Base-by-base conservation (phyloP, 306 rosid genomes). In the Vachellia pachyceras region DNA sequence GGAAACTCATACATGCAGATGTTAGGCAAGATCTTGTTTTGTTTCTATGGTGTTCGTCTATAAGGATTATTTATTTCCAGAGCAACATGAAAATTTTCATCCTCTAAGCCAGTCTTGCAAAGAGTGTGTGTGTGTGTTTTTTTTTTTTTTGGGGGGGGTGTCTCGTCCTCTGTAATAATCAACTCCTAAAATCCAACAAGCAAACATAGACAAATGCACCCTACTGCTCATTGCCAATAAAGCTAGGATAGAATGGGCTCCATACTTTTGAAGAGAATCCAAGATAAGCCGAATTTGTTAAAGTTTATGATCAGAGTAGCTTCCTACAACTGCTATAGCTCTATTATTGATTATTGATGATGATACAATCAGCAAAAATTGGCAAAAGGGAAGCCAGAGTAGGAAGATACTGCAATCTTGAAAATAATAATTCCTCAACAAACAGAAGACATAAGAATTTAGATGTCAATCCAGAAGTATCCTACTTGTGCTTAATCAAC, bases 401-500 rank as follows among this genome's bases (percentile, higher is more conserved):
- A 40, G 9, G 72, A 41, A 54, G 40, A 50, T 8, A 35, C 2
- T 7, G 29, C 44, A 39, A 20, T 25, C 52, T 55, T 75, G 8
- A 58, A 58, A 57, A n/a, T 22, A 55, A 75, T 22, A 9, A 73
- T 20, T 12, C 14, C 41, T 52, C 22, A 35, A 55, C 13, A 5
- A n/a, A 42, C 47, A 39, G 10, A n/a, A 75, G 57, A 35, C 7
- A 15, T 3, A 66, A 79, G 33, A 35, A 72, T 72, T 60, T 60
- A 57, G 71, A 57, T 65, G 49, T 60, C 69, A 79, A 50, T 76
- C 80, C 74, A 77, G 39, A 83, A 69, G 68, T 47, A 67, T 69
- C 72, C 72, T 18, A 69, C 41, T 18, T 20, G 15, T 61, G n/a
- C 60, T 77, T 23, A 36, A 25, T 58, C 49, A 25, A 25, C 49